phyloP scores from a whole-genome alignment of 805 yeast genomes.

The Clavispora vitiphila region DNA sequence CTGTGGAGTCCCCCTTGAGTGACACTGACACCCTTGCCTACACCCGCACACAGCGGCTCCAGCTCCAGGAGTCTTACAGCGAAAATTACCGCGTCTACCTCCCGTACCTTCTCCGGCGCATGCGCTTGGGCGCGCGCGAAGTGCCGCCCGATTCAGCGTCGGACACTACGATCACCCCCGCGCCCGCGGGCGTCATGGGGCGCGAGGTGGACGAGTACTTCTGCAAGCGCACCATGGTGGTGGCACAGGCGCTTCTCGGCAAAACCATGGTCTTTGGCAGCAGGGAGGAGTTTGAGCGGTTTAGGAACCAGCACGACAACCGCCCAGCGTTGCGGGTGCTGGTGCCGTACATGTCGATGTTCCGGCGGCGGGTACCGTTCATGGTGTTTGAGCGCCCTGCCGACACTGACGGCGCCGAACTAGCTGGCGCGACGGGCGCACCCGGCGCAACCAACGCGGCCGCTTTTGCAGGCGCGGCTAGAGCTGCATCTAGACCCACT shows the following conservation, averaged over 20 bases:
- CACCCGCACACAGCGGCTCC: constrained; percentile 20
- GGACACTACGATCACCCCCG: constrained; percentile 9
- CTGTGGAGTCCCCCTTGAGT: constrained; percentile 22
- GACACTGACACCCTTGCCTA: constrained; percentile 33
- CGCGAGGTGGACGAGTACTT: constrained; percentile 18
- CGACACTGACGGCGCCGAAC: neutral
- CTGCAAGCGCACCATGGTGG: constrained; percentile 24
- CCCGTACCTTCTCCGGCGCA: constrained; percentile 33
- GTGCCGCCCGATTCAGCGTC: constrained; percentile 6
- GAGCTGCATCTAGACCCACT: no score
- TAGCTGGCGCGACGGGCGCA: constrained; percentile 1
- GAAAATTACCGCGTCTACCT: constrained; percentile 36
- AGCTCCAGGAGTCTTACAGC: constrained; percentile 31
- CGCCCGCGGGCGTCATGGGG: constrained; percentile 15
- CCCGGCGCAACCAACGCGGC: no score
- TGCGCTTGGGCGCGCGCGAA: constrained; percentile 15
- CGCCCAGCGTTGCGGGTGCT: constrained; percentile 33
- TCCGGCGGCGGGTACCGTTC: constrained; percentile 32
- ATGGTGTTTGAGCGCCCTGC: constrained; percentile 25
- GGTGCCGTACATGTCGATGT: constrained; percentile 32
- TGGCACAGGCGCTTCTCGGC: constrained; percentile 30
- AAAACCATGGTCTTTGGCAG: constrained; percentile 26
- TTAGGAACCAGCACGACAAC: constrained; percentile 27
- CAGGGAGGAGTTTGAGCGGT: constrained; percentile 23
- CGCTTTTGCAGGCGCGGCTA: no score